phyloP scores from a whole-genome alignment of 164 flowering plant species.

The Annona cherimola region DNA sequence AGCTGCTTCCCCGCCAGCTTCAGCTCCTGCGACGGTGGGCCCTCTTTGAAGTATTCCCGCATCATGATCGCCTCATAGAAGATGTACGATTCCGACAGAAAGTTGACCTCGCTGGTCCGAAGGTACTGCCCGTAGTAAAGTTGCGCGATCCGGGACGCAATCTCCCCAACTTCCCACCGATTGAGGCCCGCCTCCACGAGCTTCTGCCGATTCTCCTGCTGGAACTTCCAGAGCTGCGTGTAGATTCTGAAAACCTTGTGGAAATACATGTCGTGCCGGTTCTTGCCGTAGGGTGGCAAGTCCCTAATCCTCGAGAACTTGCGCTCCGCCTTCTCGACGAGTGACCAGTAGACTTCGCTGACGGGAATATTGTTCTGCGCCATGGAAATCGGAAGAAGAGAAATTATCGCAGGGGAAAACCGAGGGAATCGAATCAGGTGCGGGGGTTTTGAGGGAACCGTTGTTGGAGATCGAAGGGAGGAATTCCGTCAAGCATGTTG shows the following conservation, averaged over 20 bases:
- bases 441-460: neutral
- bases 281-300: conserved; percentile 66
- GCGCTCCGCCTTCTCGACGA: conserved; percentile 82
- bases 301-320: conserved; percentile 87
- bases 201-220: conserved; percentile 83
- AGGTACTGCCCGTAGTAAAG: conserved; percentile 80
- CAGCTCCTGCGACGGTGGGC: conserved; percentile 50
- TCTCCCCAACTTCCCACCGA: conserved; percentile 96
- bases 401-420: neutral
- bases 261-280: conserved; percentile 77
- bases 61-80: conserved; percentile 83
- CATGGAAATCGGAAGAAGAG: conserved; percentile 4
- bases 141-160: conserved; percentile 92
- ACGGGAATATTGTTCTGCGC: conserved; percentile 48
- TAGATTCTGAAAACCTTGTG: conserved; percentile 83
- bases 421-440: neutral
- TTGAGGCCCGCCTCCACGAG: conserved; percentile 83
- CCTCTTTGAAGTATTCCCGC: conserved; percentile 84
- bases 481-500: neutral
- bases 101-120: conserved; percentile 74
- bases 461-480: no score
- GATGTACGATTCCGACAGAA: conserved; percentile 66
- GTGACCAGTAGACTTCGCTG: conserved; percentile 70
- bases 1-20: conserved; percentile 74
- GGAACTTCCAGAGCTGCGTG: conserved; percentile 89